Conservation (phyloP, 228 moss, liverwort and hornwort species). For the Sphagnum fallax region DNA sequence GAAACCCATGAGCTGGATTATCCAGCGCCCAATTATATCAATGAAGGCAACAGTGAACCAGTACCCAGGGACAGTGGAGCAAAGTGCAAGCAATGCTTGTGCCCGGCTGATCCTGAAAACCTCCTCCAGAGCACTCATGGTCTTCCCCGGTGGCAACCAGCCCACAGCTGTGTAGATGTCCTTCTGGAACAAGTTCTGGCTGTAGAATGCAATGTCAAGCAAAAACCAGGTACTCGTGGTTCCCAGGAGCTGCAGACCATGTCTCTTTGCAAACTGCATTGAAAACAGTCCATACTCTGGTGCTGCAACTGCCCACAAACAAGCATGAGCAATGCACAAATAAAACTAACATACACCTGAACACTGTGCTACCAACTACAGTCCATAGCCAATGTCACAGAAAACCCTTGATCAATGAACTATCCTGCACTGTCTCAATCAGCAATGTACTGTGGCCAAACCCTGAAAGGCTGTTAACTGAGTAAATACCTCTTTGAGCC, state of each 20-base stretch:
- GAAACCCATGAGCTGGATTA: slow-evolving; percentile 70
- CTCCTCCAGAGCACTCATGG: slow-evolving; percentile 57
- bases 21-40: slow-evolving; percentile 46
- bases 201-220: slow-evolving; percentile 53
- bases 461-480: too few species aligned
- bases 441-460: too few species aligned
- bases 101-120: slow-evolving; percentile 30
- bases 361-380: too few species aligned
- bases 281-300: slow-evolving; percentile 37
- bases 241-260: slow-evolving; percentile 43
- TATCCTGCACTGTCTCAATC: too few species aligned
- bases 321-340: too few species aligned
- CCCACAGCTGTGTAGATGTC: slow-evolving; percentile 40
- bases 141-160: slow-evolving; percentile 26
- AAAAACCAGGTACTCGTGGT: slow-evolving; percentile 53
- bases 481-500: too few species aligned
- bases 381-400: too few species aligned
- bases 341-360: too few species aligned
- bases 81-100: slow-evolving; percentile 56
- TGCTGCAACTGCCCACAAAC: background rate
- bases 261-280: slow-evolving; percentile 32
- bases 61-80: slow-evolving; percentile 64
- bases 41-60: slow-evolving; percentile 55
- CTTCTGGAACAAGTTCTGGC: slow-evolving; percentile 57
- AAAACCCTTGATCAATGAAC: too few species aligned